Conservation (phyloP, 176 grass and related monocot genomes). For the Aegilops longissima region DNA sequence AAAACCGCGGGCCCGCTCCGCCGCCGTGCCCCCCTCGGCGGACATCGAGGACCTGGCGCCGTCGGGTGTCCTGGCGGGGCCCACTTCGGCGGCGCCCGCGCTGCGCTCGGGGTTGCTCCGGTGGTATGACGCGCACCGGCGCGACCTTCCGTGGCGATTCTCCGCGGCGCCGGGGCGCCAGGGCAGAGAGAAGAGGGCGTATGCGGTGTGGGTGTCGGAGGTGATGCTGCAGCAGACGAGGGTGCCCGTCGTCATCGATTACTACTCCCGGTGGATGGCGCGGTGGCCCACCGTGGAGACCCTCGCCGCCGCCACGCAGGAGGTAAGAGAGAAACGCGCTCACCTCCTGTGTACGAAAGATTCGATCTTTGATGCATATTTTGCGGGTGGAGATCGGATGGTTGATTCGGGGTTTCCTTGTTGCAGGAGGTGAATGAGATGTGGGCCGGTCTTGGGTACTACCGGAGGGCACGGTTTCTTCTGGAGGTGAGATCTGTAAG, state of each 20-base stretch:
- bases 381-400: background rate
- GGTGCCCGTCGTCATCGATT: constrained; percentile 70
- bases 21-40: background rate
- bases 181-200: constrained; percentile 55
- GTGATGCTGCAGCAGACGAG: constrained; percentile 99
- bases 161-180: background rate
- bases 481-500: constrained; percentile 54
- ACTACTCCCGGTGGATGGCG: constrained; percentile 91
- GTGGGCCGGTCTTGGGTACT: constrained; percentile 97
- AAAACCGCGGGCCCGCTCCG: constrained; percentile 3
- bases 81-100: constrained; percentile 23
- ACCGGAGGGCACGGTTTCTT: constrained; percentile 93
- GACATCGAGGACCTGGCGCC: constrained; percentile 55
- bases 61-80: constrained; percentile 7
- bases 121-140: constrained; percentile 75
- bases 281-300: constrained; percentile 76
- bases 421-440: constrained; percentile 92
- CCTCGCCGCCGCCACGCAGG: constrained; percentile 85
- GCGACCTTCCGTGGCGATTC: constrained; percentile 76
- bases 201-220: constrained; percentile 95
- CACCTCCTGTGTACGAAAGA: background rate
- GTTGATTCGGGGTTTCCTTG: constrained; percentile 19
- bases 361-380: background rate
- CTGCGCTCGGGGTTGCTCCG: constrained; percentile 55
- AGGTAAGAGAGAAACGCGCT: constrained; percentile 39